Evolutionary conservation across 371 early-diverging fungal genomes (phyloP).

Genomic region (Zopfochytrium polystomum): DNA sequence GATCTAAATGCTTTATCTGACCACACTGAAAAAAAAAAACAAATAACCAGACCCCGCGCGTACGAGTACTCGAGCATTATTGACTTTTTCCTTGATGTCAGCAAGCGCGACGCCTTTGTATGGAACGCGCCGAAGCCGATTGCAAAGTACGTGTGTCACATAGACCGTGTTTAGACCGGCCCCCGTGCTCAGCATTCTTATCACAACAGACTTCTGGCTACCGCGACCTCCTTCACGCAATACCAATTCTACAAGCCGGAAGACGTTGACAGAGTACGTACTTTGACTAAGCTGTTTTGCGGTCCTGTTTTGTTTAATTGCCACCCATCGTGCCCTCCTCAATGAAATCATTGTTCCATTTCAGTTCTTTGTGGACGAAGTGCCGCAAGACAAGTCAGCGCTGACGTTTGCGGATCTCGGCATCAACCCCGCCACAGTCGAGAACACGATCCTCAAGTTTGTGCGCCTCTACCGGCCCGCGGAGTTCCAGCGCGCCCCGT

Average conservation of each 20-base stretch:
- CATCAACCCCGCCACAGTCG: constrained; percentile 74
- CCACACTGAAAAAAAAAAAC: too few relatives aligned
- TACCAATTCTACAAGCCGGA: too few relatives aligned
- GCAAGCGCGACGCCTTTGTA: constrained; percentile 57
- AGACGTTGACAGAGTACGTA: too few relatives aligned
- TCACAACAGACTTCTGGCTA: too few relatives aligned
- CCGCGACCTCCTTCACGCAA: too few relatives aligned
- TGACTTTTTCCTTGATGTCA: constrained; percentile 71
- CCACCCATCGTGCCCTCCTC: too few relatives aligned
- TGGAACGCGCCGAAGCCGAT: constrained; percentile 69
- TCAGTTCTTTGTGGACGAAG: constrained; percentile 70
- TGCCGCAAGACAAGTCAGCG: constrained; percentile 56
- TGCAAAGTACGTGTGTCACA: constrained; percentile 59
- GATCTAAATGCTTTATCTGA: background rate
- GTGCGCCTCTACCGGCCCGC: constrained; percentile 38
- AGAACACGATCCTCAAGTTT: constrained; percentile 75
- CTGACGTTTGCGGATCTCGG: constrained; percentile 83
- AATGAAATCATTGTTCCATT: too few relatives aligned
- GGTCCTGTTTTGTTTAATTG: too few relatives aligned
- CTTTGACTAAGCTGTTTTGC: too few relatives aligned
- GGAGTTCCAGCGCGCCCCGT: constrained; percentile 35
- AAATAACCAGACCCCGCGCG: constrained; percentile 57
- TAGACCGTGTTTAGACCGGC: too few relatives aligned
- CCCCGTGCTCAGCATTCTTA: too few relatives aligned
- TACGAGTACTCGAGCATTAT: constrained; percentile 69